Conservation (phyloP, 164 flowering plant genomes). For the Vitis labrusca region DNA sequence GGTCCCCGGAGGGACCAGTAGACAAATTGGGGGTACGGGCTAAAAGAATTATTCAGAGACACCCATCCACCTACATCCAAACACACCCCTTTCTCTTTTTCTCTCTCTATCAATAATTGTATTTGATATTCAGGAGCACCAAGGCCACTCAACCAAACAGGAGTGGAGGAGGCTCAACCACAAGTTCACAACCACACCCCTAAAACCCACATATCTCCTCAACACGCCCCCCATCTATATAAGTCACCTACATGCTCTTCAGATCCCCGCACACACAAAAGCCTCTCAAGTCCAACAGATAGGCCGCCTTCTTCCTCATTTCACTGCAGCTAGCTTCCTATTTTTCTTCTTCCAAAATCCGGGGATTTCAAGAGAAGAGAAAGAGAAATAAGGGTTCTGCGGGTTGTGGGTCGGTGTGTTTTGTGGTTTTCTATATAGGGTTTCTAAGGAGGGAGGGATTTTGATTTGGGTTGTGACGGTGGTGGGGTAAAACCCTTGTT, state of each 20-base stretch:
- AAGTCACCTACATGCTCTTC: not conserved
- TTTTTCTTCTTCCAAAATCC: not conserved
- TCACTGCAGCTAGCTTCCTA: not conserved
- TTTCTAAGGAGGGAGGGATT: not conserved
- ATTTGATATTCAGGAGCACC: not conserved
- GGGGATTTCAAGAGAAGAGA: no score
- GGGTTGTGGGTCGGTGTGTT: not conserved
- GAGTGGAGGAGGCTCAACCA: not conserved
- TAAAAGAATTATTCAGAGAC: no score
- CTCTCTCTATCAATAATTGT: conserved; percentile 1
- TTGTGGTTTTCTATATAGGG: not conserved
- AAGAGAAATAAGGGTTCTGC: not conserved
- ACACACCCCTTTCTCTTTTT: not conserved
- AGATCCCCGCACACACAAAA: no score
- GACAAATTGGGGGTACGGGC: no score
- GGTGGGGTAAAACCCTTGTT: conserved; percentile 39
- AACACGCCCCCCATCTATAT: conserved; percentile 4
- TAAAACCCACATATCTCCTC: not conserved
- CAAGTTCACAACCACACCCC: conserved; percentile 7
- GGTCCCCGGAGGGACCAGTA: no score
- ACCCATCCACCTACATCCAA: no score
- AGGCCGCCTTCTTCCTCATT: not conserved
- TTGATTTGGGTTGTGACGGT: not conserved
- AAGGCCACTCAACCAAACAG: not conserved
- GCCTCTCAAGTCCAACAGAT: not conserved